These are phyloP conservation scores for Annona squamosa DNA, from an alignment of 164 flowering plant genomes.

Conservation along the genomic window DNA sequence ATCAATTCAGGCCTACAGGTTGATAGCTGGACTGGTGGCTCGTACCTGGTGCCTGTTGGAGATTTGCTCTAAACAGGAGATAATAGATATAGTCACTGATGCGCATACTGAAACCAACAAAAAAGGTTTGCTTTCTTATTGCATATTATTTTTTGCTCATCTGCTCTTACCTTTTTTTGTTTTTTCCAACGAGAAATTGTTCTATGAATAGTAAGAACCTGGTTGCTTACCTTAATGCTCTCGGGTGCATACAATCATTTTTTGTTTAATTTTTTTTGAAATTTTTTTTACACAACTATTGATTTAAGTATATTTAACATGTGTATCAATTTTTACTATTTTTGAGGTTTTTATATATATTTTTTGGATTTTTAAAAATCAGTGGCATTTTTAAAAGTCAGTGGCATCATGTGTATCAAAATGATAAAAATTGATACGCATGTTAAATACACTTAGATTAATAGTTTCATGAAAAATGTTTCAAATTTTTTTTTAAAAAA, in stretches of 20 bases:
- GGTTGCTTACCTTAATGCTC: neutral
- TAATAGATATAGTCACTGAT: slow-evolving; percentile 54
- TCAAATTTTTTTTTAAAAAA: too few species aligned
- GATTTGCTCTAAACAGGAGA: slow-evolving; percentile 73
- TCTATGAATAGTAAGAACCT: too few species aligned
- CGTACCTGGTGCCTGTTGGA: slow-evolving; percentile 83
- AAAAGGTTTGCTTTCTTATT: slow-evolving; percentile 40
- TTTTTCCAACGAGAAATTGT: neutral
- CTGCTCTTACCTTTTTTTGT: neutral
- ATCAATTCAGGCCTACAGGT: slow-evolving; percentile 67
- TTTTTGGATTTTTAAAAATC: too few species aligned
- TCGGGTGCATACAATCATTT: neutral
- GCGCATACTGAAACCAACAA: slow-evolving; percentile 58
- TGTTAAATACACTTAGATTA: too few species aligned
- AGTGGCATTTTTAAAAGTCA: neutral
- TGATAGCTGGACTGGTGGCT: slow-evolving; percentile 62
- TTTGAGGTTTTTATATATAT: too few species aligned
- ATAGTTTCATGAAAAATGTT: too few species aligned
- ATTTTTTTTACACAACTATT: too few species aligned
- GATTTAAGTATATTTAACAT: too few species aligned
- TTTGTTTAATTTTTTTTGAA: too few species aligned
- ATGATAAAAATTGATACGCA: too few species aligned
- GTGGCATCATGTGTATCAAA: neutral
- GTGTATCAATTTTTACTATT: too few species aligned
- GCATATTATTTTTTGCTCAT: neutral